Evolutionary conservation across 306 rosid genomes (phyloP), one percentile per base, ranked within the genome.

Genomic region (Fagus sylvatica): DNA sequence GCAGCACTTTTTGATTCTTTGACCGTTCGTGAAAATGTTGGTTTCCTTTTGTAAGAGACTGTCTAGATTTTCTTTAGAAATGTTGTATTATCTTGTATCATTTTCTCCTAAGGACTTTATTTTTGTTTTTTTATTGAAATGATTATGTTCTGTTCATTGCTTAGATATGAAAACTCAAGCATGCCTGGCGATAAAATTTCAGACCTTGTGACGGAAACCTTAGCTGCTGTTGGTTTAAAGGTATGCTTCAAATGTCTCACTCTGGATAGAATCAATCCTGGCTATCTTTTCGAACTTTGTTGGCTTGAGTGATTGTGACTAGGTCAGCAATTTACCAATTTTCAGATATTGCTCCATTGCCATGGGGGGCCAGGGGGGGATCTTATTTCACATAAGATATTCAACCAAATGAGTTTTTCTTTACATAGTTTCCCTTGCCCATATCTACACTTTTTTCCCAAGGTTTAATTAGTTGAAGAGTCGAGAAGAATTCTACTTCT

Each of bases 1-100:
- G 99, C 99, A 9, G 99, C 99, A 60, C 99, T 96, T 43, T 96
- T 96, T 90, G 98, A 96, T 86, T 96, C 99, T 67, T 81, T 96
- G 85, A 93, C 93, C 22, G 98, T 96, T 64, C 96, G 97, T 43
- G 98, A 96, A 87, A 96, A 96, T 80, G 98, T 96, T 76, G 99
- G 99, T 85, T 96, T 96, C 81, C 99, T 91, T 86, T 86, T 96
- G 99, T 96, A 91, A 93, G 96, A 75, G 80, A 77, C 62, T 49
- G 41, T 74, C 76, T 73, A 66, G 43, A 42, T 11, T 78, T 53
- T 32, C 62, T 61, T 74, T 80, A 55, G 57, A 79, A 73, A 81
- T 80, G 43, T 46, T 39, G 17, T 72, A 39, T 70, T 46, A 16
- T 79, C 73, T 34, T 53, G 37, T 10, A 36, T 61, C 53, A 28